Evolutionary conservation across 2,329 filamentous ascomycete genomes (phyloP), one percentile per base, ranked within the genome.

Genomic region (Scopulariopsis brevicaulis): DNA sequence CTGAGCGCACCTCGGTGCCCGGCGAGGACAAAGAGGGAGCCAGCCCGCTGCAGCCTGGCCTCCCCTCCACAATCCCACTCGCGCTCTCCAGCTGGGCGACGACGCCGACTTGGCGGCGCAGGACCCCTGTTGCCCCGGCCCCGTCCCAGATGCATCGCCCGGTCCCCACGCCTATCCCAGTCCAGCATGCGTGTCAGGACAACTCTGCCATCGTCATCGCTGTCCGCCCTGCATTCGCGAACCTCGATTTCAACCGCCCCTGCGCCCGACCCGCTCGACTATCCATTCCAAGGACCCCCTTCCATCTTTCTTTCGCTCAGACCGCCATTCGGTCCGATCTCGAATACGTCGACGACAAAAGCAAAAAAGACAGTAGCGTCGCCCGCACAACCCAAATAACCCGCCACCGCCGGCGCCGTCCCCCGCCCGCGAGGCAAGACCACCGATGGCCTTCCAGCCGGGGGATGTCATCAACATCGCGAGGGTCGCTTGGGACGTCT

Each of bases 391-490:
- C 20, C 3, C 46, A n/a, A 11, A 50, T 4, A 24, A 11, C 7
- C 20, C 46, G 20, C 22, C 46, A 20, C 20, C 43, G 43, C 15
- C 8, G 8, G 12, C 43, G 18, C 20, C 18, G 43, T 48, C 43
- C 15, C 43, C 43, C 20, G 20, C 20, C n/a, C 46, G 46, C 46
- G 20, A 50, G 22, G 46, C 46, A 24, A 50, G 22, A 50, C 20
- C 46, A 24, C 24, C 51, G 18, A 53, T 53, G 51, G 51, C 51
- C 51, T 53, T 53, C 51, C 53, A 54, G 32, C 28, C 65, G 54
- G 68, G 68, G 59, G 68, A 70, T 58, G 50, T 70, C 40, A 61
- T 70, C 60, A 69, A 61, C 59, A 64, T 70, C 54, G 66, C 64
- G 58, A 62, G 62, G 54, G 54, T 70, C 54, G 68, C 68, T 50